Evolutionary conservation across 1,139 yeast genomes (phyloP), one percentile per base, ranked within the genome.

Genomic region (Eremothecium cymbalariae): DNA sequence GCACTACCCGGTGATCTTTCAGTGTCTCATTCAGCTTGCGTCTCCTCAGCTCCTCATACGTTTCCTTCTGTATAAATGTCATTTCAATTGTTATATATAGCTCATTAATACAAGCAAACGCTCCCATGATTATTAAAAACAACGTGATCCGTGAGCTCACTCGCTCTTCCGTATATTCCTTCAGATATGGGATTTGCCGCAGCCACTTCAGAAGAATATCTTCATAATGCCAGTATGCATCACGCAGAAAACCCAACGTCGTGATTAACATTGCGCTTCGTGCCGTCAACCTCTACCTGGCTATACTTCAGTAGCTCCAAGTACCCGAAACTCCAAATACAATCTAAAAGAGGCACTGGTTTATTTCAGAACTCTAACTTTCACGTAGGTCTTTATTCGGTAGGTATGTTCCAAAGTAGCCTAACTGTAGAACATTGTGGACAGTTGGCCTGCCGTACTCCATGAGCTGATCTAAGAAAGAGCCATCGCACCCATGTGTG

Each of bases 101-200:
- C 33, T 57, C 62, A 34, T 57, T 54, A 13, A 56, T 37, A 18
- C 55, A 43, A 9, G 62, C 60, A 31, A 57, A 33, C 2, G 48
- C 35, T 5, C 62, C 62, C 14, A 57, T 42, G 4, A 52, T 42
- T 17, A 55, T 26, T 12, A 57, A 37, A 32, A 50, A 52, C 32
- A 56, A 33, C 2, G 62, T 57, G 18, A 57, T 57, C 37, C 61
- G 44, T n/a, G 57, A 56, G 41, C 60, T 55, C 5, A 49, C 25
- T 32, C 40, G 40, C 27, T 54, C 55, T 32, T 51, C 51, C 8
- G 53, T 49, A 34, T 55, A 56, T 27, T 46, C 46, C 16, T 47
- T 43, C 14, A 54, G 37, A 34, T 47, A 55, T 8, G 51, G 45
- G n/a, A 45, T 14, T 7, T 36, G 42, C 11, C 41, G 38, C 32